Evolutionary conservation across 176 grass and related monocot genomes (phyloP).

Genomic region (Aegilops sharonensis): DNA sequence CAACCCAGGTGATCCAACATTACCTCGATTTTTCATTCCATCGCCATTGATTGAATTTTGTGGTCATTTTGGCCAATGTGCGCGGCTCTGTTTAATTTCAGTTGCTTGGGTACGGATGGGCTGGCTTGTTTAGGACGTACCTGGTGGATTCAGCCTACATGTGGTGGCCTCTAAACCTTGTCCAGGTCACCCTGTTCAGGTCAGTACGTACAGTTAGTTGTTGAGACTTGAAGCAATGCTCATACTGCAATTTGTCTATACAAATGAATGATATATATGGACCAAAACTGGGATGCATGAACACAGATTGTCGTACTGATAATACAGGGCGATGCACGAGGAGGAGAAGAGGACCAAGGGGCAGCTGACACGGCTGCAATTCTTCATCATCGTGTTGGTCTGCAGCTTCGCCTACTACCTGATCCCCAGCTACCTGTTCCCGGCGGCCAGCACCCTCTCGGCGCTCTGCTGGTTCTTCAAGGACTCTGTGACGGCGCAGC

Average conservation of each 20-base stretch:
- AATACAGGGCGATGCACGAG: constrained; percentile 65
- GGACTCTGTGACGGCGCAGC: constrained; percentile 62
- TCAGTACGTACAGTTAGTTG: neutral
- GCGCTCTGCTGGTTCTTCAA: constrained; percentile 87
- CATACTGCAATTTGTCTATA: no score
- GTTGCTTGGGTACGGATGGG: constrained; percentile 89
- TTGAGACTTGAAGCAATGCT: neutral
- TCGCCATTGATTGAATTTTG: neutral
- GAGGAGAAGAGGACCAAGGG: constrained; percentile 57
- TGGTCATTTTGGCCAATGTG: neutral
- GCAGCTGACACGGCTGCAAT: constrained; percentile 72
- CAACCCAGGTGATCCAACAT: constrained; percentile 55
- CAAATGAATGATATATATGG: neutral
- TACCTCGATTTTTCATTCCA: neutral
- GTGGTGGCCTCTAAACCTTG: constrained; percentile 97
- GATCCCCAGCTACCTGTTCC: constrained; percentile 86
- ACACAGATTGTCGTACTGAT: neutral
- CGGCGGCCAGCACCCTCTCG: constrained; percentile 80
- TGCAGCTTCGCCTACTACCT: constrained; percentile 88
- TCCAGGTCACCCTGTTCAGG: constrained; percentile 97
- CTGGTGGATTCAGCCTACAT: constrained; percentile 90
- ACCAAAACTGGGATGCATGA: neutral
- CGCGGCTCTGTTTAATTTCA: neutral
- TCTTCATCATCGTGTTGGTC: constrained; percentile 72
- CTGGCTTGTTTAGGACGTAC: constrained; percentile 91